Base-by-base conservation (phyloP, 2,329 filamentous ascomycete genomes). In the Neonectria coccinea region DNA sequence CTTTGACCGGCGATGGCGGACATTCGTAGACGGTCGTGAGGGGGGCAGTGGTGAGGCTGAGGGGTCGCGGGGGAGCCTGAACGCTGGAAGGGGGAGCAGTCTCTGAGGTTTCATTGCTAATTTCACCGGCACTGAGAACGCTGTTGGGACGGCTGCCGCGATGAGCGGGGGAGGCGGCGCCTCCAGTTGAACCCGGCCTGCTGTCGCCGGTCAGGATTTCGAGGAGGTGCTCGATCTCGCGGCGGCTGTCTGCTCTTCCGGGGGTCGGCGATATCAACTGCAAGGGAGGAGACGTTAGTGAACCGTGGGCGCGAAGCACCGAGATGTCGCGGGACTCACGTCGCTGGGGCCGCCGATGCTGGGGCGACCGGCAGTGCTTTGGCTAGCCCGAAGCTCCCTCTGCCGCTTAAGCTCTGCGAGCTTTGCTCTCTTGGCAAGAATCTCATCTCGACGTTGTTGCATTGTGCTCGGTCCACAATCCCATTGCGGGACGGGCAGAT, bases 321-420 rank as follows among this genome's bases (percentile, higher is more conserved):
- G 54, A 60, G 53, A 59, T 60, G 56, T 63, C 31, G 60, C 64
- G 67, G 67, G 65, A 80, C 83, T 73, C 86, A 97, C 93, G 82
- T 97, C 93, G 78, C 86, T 87, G 56, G 87, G 82, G 76, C 88
- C 87, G 64, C 89, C 89, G 73, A 89, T 83, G 77, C 89, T 92
- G 75, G 90, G 87, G 71, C 93, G 88, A 71, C 84, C 89, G 67
- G 86, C 87, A 64, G 85, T 88, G 73, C 92, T 89, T 77, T 97
- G 92, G 77, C 87, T 92, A 69, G 92, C 88, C 64, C 94, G 88
- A 73, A 95, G 83, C 79, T 97, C 94, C 73, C 96, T 89, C 82
- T 97, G 94, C 67, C 92, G 89, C 83, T 97, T 97, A 70, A 99
- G 87, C 86, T 98, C 96, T 54, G 93, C 94, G 74, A 99, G 93